Conservation (phyloP, 345 rosid genomes). For the Brassica juncea region DNA sequence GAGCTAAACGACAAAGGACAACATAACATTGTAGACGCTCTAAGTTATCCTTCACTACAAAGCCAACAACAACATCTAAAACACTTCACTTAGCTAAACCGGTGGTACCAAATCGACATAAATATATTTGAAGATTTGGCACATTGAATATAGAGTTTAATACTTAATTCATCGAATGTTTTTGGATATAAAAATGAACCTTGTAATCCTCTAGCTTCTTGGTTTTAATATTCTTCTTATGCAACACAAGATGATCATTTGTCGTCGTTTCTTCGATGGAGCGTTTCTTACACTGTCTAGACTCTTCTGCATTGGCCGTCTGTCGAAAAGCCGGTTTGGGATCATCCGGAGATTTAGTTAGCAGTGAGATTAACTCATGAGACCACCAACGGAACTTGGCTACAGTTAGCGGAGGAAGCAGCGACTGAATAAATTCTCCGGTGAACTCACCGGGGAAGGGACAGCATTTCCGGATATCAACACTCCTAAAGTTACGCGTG, state of each 20-base stretch:
- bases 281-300: slow-evolving; percentile 52
- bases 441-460: slow-evolving; percentile 46
- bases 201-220: background rate
- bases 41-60: background rate
- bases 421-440: slow-evolving; percentile 34
- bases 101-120: background rate
- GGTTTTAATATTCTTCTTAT: background rate
- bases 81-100: background rate
- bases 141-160: too few species aligned
- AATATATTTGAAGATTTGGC: background rate
- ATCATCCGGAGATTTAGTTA: slow-evolving; percentile 28
- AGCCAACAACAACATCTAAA: background rate
- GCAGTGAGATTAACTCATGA: slow-evolving; percentile 51
- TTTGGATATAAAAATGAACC: background rate
- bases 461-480: slow-evolving; percentile 58
- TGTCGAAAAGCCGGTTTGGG: slow-evolving; percentile 1
- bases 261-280: slow-evolving; percentile 41
- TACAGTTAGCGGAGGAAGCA: slow-evolving; percentile 60
- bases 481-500: slow-evolving; percentile 48
- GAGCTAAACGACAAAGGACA: background rate
- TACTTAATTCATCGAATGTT: background rate
- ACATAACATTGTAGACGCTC: background rate
- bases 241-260: slow-evolving; percentile 24
- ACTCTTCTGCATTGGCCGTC: slow-evolving; percentile 44
- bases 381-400: slow-evolving; percentile 74